Evolutionary conservation across 129 eudicot genomes (phyloP), one percentile per base, ranked within the genome.

Genomic region (Oenanthe sinensis): DNA sequence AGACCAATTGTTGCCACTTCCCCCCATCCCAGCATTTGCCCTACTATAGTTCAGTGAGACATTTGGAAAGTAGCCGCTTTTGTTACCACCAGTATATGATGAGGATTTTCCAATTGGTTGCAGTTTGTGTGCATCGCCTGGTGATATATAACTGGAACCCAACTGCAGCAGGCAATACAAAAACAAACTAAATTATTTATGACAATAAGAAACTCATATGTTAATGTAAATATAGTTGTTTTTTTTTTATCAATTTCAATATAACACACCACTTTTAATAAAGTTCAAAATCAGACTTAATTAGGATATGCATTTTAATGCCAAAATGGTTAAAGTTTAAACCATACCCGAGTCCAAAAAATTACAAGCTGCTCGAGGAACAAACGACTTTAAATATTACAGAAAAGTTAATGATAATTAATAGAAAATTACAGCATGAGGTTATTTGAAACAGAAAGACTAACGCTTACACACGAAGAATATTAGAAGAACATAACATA

Each of bases 11-110:
- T 85, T 86, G 79, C 84, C 85, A 80, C 83, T 87, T 90, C 92
- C 87, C n/a, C 92, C 87, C n/a, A 50, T 68, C 82, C 93, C 85
- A 69, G 78, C 81, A 69, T 81, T 79, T 69, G 95, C 67, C 47
- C 83, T 58, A 12, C 8, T 82, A 80, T 86, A 85, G 68, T 83
- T 89, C 84, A 82, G 45, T 0, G 87, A 79, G 49, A 82, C 79
- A 52, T 85, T 86, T 78, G 85, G 58, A 81, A 65, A 88, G 17
- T 77, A 76, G 40, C 86, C 86, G 30, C 85, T 85, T 46, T 82
- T 90, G 65, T 87, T 87, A 70, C 83, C 89, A 79, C 82, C 86
- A 20, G 86, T 30, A 69, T 15, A 82, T 44, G 91, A 76, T 20
- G 19, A 67, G 2, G 42, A 90, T 11, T 82, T 87, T 17, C 88